Evolutionary conservation across 2,329 filamentous ascomycete species (phyloP), one percentile per base, ranked within the genome.

Genomic region (Blumeria graminis): DNA sequence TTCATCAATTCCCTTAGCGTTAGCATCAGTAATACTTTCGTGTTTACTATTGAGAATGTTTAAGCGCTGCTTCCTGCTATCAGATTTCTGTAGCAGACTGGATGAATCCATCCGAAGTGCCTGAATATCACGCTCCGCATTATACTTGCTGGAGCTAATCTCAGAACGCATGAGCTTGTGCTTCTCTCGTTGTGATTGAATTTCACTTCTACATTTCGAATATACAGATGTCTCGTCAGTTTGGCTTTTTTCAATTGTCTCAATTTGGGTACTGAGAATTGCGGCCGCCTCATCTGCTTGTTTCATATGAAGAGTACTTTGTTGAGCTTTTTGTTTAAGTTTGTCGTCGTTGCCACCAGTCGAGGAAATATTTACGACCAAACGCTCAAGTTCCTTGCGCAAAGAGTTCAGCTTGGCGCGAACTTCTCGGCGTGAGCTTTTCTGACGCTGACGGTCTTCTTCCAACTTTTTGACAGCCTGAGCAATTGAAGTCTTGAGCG

Each of bases 311-410:
- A 83, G 83, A 57, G 77, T 80, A 65, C 86, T 81, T 67, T 89
- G 85, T 59, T 81, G 76, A 50, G 85, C 78, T 67, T 86, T 84
- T 65, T 86, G 82, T 61, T 78, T 76, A 62, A 82, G 76, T 65
- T 84, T 82, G 64, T 89, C 85, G 67, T 90, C 85, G 61, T 79
- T 81, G 58, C 81, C 81, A 59, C 83, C 83, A 14, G 78, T 75
- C 38, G 82, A 82, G 57, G 80, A 74, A 50, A 86, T 76, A 60
- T 81, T 80, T 58, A 74, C 74, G 58, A 77, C 76, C 39, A 85
- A 73, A 54, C 75, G 76, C 63, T 88, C 84, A 60, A 86, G 83
- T 63, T 90, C 85, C 67, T 82, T 86, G 64, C 77, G 81, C 62
- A 85, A 69, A 18, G 75, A 71, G 61, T 82, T 81, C 60, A 82